A percentile compares a stretch with the other conserved stretches of the same genome.
These are phyloP conservation scores for Akanthomyces dipterigenus DNA, from an alignment of 2,329 filamentous ascomycete genomes.

Conservation along the genomic window DNA sequence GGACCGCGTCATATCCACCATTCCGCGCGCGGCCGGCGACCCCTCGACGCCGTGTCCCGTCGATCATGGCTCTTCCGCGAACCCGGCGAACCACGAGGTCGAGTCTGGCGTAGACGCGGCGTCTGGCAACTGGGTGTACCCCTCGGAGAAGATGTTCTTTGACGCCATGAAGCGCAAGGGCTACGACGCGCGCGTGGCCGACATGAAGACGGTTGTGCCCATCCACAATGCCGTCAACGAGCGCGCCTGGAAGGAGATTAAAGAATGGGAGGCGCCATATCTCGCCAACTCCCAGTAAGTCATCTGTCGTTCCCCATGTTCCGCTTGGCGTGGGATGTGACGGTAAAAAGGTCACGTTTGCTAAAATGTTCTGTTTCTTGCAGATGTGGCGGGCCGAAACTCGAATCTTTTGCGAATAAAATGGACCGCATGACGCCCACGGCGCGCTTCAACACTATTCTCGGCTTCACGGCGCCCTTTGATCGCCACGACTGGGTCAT, in stretches of 20 bases:
- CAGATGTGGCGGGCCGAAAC: constrained; percentile 64
- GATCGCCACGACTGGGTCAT: constrained; percentile 97
- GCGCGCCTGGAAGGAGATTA: constrained; percentile 87
- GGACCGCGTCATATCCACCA: constrained; percentile 70
- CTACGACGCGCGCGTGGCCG: constrained; percentile 59
- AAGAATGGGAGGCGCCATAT: constrained; percentile 75
- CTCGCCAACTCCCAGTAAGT: constrained; percentile 48
- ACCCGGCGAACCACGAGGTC: constrained; percentile 65
- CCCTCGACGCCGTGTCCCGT: constrained; percentile 30
- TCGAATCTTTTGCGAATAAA: constrained; percentile 77
- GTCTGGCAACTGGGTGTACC: constrained; percentile 93
- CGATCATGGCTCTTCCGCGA: constrained; percentile 29
- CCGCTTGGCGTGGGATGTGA: background rate
- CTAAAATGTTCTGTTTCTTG: background rate
- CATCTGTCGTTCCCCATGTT: background rate
- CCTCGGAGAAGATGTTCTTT: constrained; percentile 96
- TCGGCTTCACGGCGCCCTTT: constrained; percentile 90
- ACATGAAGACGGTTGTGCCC: constrained; percentile 89
- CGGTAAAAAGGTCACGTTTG: background rate
- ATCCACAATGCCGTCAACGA: constrained; percentile 99
- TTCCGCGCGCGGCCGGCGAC: constrained; percentile 54
- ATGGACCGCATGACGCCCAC: constrained; percentile 67
- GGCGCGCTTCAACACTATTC: constrained; percentile 71
- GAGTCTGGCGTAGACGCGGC: constrained; percentile 65
- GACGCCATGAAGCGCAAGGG: constrained; percentile 92